Evolutionary conservation across 2,329 filamentous ascomycete species (phyloP), one percentile per base, ranked within the genome.

Genomic region (Knufia fluminis): DNA sequence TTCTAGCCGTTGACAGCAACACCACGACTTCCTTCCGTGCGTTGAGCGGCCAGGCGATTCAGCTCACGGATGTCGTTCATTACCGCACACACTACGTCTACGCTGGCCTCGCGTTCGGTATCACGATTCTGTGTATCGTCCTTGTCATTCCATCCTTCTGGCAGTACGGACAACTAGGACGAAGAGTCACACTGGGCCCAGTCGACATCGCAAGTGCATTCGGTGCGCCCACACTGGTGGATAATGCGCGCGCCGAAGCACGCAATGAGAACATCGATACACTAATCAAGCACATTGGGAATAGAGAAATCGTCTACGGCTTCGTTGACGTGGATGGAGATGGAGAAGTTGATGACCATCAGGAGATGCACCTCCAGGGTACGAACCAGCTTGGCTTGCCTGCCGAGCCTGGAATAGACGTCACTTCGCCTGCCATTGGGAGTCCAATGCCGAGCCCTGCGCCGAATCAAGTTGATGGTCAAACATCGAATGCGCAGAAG

Each of bases 131-230:
- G 2, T 46, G 50, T 24, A 43, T 55, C 24, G 6, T 51, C 17
- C 17, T 46, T 2, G 41, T 60, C 50, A 32, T 57, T 12, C 52
- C 57, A 1, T 50, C 49, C 1, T 61, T 56, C 51, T 51, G 51
- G 41, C 53, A 58, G 7, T 62, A 52, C 44, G 60, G 61, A 54
- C 19, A 54, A 31, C 47, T 62, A 10, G 60, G 60, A n/a, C 53
- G 58, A 10, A 26, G 46, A 10, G 52, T 59, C 16, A 55, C 58
- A 10, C 47, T 62, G 16, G 60, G 55, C 42, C 60, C 61, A 1
- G 45, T 62, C 14, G 61, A 62, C 45, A 52, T 59, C 8, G 60
- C 58, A 20, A 59, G 56, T 24, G 60, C 57, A 10, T 61, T 62
- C 42, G 47, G 55, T 20, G 58, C 60, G 20, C 48, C 54, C 9